These are phyloP conservation scores for Scytalidium lignicola DNA, from an alignment of 2,329 filamentous ascomycete genomes.

Conservation along the genomic window DNA sequence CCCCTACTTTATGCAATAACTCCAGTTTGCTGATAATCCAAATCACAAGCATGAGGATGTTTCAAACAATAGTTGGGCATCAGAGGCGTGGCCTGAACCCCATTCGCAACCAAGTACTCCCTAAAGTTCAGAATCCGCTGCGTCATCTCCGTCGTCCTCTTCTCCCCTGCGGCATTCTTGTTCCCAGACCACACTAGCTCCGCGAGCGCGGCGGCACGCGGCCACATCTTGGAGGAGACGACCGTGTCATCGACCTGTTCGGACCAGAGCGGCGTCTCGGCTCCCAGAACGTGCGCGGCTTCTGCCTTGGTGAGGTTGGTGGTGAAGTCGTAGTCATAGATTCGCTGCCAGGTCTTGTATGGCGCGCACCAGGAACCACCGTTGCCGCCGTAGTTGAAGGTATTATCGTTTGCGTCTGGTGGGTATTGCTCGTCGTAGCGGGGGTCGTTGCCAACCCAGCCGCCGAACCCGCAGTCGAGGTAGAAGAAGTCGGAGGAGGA, in stretches of 20 bases:
- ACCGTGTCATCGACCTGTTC: conserved; percentile 71
- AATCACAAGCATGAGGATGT: conserved; percentile 53
- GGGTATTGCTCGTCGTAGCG: conserved; percentile 51
- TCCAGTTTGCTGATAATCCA: conserved; percentile 44
- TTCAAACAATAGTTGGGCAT: conserved; percentile 54
- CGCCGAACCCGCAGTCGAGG: conserved; percentile 73
- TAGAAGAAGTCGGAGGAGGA: conserved; percentile 77
- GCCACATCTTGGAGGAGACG: conserved; percentile 71
- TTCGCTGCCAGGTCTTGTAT: conserved; percentile 71
- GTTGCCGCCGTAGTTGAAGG: conserved; percentile 48
- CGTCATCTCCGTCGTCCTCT: conserved; percentile 54
- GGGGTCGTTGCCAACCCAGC: conserved; percentile 61
- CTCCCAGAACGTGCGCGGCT: conserved; percentile 66
- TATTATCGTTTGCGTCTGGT: conserved; percentile 56
- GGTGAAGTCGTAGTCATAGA: conserved; percentile 74
- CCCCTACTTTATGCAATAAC: conserved; percentile 2
- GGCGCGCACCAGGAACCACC: conserved; percentile 77
- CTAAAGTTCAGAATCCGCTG: conserved; percentile 54
- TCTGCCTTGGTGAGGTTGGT: conserved; percentile 54
- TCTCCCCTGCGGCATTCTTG: conserved; percentile 57
- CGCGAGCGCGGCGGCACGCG: conserved; percentile 63
- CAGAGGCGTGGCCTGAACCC: conserved; percentile 43
- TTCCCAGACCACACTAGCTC: conserved; percentile 76
- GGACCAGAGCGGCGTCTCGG: conserved; percentile 76
- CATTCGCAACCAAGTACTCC: conserved; percentile 52